Evolutionary conservation across 371 early-diverging fungal species (phyloP), one percentile per base, ranked within the genome.

Genomic region (Dichotomocladium elegans): DNA sequence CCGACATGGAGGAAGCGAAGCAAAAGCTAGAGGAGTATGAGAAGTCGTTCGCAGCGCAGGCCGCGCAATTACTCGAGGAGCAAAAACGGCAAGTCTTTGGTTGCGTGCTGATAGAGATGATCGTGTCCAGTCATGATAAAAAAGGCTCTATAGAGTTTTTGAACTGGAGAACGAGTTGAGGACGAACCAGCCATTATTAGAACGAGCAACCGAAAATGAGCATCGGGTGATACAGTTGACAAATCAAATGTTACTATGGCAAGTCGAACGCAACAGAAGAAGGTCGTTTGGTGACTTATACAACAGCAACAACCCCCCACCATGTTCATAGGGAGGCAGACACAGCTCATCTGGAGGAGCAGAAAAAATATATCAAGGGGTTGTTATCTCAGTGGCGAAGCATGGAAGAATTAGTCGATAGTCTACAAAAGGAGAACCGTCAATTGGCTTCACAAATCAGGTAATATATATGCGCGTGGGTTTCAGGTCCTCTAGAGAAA

Each of bases 151-250:
- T 62, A 81, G 79, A 3, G 65, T 70, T 1, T 81, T 83, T 57
- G 64, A 73, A 9, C 49, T 85, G 7, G 77, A 81, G 26, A 81
- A 75, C 43, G 64, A 77, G 34, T 63, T 82, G 9, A 69, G 67
- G 37, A 74, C 75, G 0, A 33, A 70, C 3, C 67, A 81, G 8
- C 80, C 85, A 10, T 66, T 67, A 11, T 55, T 82, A 14, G 68
- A 75, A 45, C 70, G 66, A 34, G 61, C 77, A 46, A 63, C 67
- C 26, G 81, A 81, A 40, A 77, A 77, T 22, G 81, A 85, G 37
- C 71, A 79, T 48, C 71, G 74, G 22, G 77, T 83, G 11, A 64
- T 77, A 30, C 82, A 82, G 41, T 58, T 85, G 49, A 77, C 85
- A 1, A 74, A 79, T 14, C 79, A 83, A 51, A 70, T 85, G 57